Conservation (phyloP, 129 eudicot genomes). For the Escallonia herrerae region DNA sequence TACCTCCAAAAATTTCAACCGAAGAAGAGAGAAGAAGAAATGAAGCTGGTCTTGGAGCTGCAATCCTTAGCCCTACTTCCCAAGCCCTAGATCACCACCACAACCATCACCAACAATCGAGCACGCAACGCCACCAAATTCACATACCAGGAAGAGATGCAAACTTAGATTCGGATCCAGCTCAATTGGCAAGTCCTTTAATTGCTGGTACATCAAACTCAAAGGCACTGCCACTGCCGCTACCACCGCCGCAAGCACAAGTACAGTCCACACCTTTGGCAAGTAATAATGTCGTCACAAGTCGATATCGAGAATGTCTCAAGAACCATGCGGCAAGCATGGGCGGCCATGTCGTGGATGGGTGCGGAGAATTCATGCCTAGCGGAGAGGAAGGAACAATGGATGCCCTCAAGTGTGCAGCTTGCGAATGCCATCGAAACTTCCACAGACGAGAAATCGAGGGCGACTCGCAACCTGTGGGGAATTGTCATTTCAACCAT, state of each 20-base stretch:
- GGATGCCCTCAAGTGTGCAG: conserved; percentile 62
- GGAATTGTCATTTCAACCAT: conserved; percentile 12
- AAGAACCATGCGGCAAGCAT: conserved; percentile 71
- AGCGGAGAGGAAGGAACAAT: conserved; percentile 56
- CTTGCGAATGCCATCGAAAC: conserved; percentile 81
- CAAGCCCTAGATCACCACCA: conserved; percentile 41
- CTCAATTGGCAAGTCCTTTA: conserved; percentile 7
- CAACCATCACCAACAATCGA: conserved; percentile 22
- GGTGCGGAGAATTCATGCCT: conserved; percentile 90
- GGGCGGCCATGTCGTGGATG: conserved; percentile 61
- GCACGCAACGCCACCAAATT: conserved; percentile 13
- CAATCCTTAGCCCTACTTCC: conserved; percentile 24
- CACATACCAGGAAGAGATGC: conserved; percentile 9
- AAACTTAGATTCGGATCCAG: conserved; percentile 47
- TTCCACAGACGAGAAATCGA: conserved; percentile 61
- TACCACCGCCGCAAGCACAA: conserved; percentile 11
- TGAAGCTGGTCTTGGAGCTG: conserved; percentile 10
- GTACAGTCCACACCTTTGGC: neutral
- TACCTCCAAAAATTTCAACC: conserved; percentile 22
- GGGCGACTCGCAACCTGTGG: conserved; percentile 25
- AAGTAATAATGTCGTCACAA: conserved; percentile 1
- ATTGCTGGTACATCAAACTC: conserved; percentile 19
- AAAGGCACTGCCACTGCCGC: conserved; percentile 12
- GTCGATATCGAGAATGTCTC: conserved; percentile 55
- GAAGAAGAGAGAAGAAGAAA: conserved; percentile 9